Conservation (phyloP, 2,329 filamentous ascomycete species). For the Colletotrichum musicola region DNA sequence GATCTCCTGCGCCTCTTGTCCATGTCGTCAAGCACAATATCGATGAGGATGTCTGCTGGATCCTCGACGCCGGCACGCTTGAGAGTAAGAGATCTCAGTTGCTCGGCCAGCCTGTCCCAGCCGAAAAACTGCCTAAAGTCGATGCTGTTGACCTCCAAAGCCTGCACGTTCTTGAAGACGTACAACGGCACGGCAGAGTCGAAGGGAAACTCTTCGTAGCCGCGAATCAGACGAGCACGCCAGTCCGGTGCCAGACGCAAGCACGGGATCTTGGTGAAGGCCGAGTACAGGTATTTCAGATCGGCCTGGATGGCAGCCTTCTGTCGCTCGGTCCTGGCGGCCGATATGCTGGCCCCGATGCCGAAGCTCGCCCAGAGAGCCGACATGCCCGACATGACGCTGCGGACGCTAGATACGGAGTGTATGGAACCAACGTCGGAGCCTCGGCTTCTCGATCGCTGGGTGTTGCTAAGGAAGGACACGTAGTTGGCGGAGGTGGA, state of each 20-base stretch:
- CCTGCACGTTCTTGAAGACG: constrained; percentile 96
- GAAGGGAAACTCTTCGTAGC: constrained; percentile 98
- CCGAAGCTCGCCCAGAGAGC: constrained; percentile 91
- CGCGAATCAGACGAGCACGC: constrained; percentile 88
- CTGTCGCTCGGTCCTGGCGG: constrained; percentile 88
- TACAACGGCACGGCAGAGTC: constrained; percentile 97
- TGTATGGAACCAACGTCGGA: constrained; percentile 92
- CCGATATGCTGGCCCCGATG: constrained; percentile 81
- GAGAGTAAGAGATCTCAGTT: constrained; percentile 88
- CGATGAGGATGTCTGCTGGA: constrained; percentile 87
- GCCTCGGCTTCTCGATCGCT: constrained; percentile 81
- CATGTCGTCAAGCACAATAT: constrained; percentile 96
- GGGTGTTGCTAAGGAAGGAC: constrained; percentile 89
- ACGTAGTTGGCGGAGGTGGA: constrained; percentile 92
- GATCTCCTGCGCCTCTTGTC: constrained; percentile 90
- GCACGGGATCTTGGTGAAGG: constrained; percentile 98
- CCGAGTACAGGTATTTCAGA: constrained; percentile 95
- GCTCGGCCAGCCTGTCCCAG: constrained; percentile 94
- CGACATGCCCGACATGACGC: constrained; percentile 97
- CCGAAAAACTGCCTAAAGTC: constrained; percentile 98
- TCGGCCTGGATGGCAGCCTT: constrained; percentile 88
- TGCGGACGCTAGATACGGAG: constrained; percentile 95
- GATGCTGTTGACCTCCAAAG: constrained; percentile 92
- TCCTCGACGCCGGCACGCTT: constrained; percentile 92
- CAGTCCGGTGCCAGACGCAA: constrained; percentile 92